These are phyloP conservation scores for Ophiostoma montium DNA, from an alignment of 2,329 filamentous ascomycete species.

Conservation along the genomic window DNA sequence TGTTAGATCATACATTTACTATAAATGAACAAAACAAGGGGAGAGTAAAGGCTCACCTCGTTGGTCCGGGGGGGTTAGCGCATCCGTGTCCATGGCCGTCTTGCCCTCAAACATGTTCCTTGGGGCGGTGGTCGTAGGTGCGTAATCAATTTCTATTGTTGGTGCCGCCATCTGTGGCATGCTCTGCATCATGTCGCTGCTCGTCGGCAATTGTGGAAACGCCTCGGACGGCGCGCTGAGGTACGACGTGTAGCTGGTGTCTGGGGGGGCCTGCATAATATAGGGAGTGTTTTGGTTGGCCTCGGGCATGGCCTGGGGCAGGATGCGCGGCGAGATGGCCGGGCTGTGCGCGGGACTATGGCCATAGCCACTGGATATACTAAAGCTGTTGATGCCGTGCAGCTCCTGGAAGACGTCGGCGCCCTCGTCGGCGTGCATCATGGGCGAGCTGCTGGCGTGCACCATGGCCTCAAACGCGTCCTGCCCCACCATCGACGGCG, in stretches of 20 bases:
- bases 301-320: slow-evolving; percentile 41
- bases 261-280: slow-evolving; percentile 27
- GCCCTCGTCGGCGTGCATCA: slow-evolving; percentile 57
- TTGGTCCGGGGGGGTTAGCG: slow-evolving; percentile 63
- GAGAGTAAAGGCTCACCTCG: slow-evolving; percentile 31
- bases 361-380: slow-evolving; percentile 56
- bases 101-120: slow-evolving; percentile 53
- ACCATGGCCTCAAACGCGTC: slow-evolving; percentile 75
- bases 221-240: slow-evolving; percentile 31
- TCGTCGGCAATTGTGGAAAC: slow-evolving; percentile 37
- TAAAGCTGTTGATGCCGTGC: slow-evolving; percentile 65
- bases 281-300: slow-evolving; percentile 29
- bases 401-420: slow-evolving; percentile 59
- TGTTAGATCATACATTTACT: slow-evolving; percentile 1
- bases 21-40: background rate
- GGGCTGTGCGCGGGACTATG: slow-evolving; percentile 68
- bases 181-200: slow-evolving; percentile 51
- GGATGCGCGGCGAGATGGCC: slow-evolving; percentile 49
- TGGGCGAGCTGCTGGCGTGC: slow-evolving; percentile 56
- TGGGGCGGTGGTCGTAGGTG: slow-evolving; percentile 51
- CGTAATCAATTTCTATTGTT: slow-evolving; percentile 87
- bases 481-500: slow-evolving; percentile 63
- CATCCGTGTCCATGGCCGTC: slow-evolving; percentile 51
- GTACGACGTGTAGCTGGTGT: slow-evolving; percentile 27
- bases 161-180: slow-evolving; percentile 70